Base-by-base conservation (phyloP, 352 stramenopile species). In the Paralagenidium karlingii region DNA sequence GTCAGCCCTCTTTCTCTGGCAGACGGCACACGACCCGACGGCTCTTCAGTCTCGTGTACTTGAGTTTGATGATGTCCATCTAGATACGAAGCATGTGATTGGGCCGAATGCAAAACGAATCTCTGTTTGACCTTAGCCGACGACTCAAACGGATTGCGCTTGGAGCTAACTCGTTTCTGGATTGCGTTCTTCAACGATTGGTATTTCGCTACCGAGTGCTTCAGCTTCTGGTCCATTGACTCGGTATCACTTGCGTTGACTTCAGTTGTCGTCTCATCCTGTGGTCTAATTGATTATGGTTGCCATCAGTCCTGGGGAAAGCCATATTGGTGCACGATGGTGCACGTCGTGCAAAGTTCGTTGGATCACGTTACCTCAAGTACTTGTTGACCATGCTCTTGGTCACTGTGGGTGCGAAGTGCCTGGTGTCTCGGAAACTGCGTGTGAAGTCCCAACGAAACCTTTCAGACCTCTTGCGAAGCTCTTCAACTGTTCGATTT, bases 391-490 rank as follows among this genome's bases (percentile, higher is more conserved):
- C n/a, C n/a, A n/a, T n/a, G n/a, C n/a, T n/a, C n/a, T n/a, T n/a
- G n/a, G n/a, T n/a, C n/a, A n/a, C n/a, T n/a, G n/a, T n/a, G n/a
- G n/a, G n/a, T n/a, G n/a, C n/a, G n/a, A n/a, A n/a, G n/a, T n/a
- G n/a, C n/a, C n/a, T n/a, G n/a, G n/a, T 29, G 1, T 16, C 45
- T 2, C 9, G 32, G 31, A 74, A 76, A 22, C 74, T 55, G 0
- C 24, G 34, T 1, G 61, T 58, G 7, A 60, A 58, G 31, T 82
- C 68, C 65, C 68, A 80, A 1, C 65, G 68, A 31, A 49, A 36
- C 12, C 65, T 65, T 30, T 61, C 47, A 2, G 36, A 44, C 2
- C 50, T 47, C 4, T 36, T 45, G 30, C 45, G 46, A 27, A 80
- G 39, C 11, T 57, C 51, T 8, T 63, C 38, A 8, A 37, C 25